Base-by-base conservation (phyloP, 169 alveolate genomes). In the Plasmodium coatneyi region DNA sequence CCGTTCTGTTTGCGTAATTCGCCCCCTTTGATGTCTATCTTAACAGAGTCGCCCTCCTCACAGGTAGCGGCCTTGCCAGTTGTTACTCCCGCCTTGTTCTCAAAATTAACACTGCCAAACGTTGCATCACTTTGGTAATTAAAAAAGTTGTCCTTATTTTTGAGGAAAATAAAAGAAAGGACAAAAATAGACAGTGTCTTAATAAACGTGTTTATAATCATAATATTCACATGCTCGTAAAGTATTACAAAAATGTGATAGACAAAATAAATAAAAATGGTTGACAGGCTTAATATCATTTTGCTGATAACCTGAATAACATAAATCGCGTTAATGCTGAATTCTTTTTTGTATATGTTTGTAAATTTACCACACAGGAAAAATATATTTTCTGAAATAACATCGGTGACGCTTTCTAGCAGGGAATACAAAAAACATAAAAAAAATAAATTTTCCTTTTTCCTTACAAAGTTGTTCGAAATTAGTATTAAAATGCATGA, bases 361-460 rank as follows among this genome's bases (percentile, higher is more conserved):
- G 95, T 91, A 91, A 80, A 76, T 81, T 91, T 91, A 14, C 95
- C 95, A 80, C 95, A 91, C 72, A 91, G 83, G 82, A 91, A 91
- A 91, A 91, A 91, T 32, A 91, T 91, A 80, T 91, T 91, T 32
- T 91, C 95, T 34, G 95, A 91, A 28, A 91, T 91, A 19, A 91
- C 95, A 71, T 91, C 95, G 9, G 95, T 91, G 28, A 91, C 82
- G 74, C 95, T 80, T 76, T 91, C 95, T 71, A 91, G 54, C 39
- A 91, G 46, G 30, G 95, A 91, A 91, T 91, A 91, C 54, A 91
- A 81, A 91, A 91, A 91, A 91, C 95, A 91, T 22, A 70, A 91
- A 91, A 91, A 80, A 91, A 43, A 91, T 2, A 91, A 56, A 56
- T 72, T 46, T 32, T 91, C 95, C 56, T 81, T 91, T 80, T 80